Conservation (phyloP, 1,284 basidiomycete genomes). For the Irpex sp. region DNA sequence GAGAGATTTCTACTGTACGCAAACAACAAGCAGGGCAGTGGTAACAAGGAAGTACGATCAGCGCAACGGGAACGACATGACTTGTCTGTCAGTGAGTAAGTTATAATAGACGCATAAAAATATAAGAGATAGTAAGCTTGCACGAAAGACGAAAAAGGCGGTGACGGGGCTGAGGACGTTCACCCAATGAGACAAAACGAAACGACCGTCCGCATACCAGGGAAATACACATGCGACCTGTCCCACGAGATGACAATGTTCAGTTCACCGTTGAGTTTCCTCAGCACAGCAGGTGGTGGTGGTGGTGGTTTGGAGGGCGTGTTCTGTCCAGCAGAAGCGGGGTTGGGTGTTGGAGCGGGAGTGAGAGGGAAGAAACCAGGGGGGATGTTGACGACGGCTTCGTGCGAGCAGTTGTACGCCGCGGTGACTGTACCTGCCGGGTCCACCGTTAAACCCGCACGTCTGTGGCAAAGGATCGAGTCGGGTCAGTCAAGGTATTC, state of each 20-base stretch:
- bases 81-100: not conserved
- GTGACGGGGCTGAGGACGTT: not conserved
- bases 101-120: not conserved
- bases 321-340: not conserved
- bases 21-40: too few relatives aligned
- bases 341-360: not conserved
- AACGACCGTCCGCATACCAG: slow-evolving; percentile 10
- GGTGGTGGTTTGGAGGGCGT: too few relatives aligned
- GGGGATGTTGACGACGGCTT: slow-evolving; percentile 29
- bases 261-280: slow-evolving; percentile 8
- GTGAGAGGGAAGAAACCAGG: not conserved
- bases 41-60: too few relatives aligned
- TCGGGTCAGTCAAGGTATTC: too few relatives aligned
- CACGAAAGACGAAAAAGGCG: not conserved
- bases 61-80: too few relatives aligned
- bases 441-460: slow-evolving; percentile 20
- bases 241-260: slow-evolving; percentile 7
- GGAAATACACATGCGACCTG: slow-evolving; percentile 6
- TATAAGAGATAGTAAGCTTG: not conserved
- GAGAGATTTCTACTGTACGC: too few relatives aligned
- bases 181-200: slow-evolving; percentile 5
- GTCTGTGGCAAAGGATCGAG: slow-evolving; percentile 14
- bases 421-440: slow-evolving; percentile 34
- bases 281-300: not conserved
- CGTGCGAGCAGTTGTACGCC: slow-evolving; percentile 35